Evolutionary conservation across 495 filamentous ascomycete species (phyloP).

Genomic region (Patellaria atrata): DNA sequence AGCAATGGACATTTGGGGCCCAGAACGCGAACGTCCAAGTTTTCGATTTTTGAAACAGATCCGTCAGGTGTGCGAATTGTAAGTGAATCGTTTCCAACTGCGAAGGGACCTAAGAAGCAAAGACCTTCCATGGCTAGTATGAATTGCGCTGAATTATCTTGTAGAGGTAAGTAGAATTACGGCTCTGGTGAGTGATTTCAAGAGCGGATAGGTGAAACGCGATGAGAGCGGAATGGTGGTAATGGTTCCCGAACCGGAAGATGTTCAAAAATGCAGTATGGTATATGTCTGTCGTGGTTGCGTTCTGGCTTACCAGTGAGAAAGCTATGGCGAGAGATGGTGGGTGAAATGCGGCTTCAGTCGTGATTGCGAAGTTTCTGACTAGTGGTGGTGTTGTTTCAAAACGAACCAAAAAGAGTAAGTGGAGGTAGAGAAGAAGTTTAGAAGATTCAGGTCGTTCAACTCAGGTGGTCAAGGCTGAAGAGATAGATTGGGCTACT

Average conservation of each 20-base stretch:
- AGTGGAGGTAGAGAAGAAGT: too few species aligned
- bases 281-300: too few species aligned
- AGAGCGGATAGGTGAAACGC: neutral
- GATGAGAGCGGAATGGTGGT: slow-evolving; percentile 1
- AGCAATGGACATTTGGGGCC: slow-evolving; percentile 17
- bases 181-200: neutral
- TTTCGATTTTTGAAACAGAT: slow-evolving; percentile 10
- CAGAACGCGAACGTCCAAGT: slow-evolving; percentile 15
- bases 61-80: slow-evolving; percentile 13
- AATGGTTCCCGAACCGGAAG: neutral
- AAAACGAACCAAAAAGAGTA: too few species aligned
- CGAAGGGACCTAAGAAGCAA: slow-evolving; percentile 5
- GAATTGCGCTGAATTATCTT: slow-evolving; percentile 1
- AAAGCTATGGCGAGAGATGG: too few species aligned
- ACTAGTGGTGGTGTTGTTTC: too few species aligned
- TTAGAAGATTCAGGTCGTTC: too few species aligned
- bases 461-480: too few species aligned
- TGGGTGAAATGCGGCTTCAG: too few species aligned
- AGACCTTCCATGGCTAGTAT: slow-evolving; percentile 6
- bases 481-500: too few species aligned
- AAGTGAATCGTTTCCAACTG: slow-evolving; percentile 14
- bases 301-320: too few species aligned
- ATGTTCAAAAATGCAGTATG: too few species aligned
- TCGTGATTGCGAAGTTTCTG: too few species aligned
- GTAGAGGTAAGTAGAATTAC: neutral